A percentile compares a stretch with the other conserved stretches of the same genome.
Conservation (phyloP, 306 rosid species). For the Cucumis hystrix region DNA sequence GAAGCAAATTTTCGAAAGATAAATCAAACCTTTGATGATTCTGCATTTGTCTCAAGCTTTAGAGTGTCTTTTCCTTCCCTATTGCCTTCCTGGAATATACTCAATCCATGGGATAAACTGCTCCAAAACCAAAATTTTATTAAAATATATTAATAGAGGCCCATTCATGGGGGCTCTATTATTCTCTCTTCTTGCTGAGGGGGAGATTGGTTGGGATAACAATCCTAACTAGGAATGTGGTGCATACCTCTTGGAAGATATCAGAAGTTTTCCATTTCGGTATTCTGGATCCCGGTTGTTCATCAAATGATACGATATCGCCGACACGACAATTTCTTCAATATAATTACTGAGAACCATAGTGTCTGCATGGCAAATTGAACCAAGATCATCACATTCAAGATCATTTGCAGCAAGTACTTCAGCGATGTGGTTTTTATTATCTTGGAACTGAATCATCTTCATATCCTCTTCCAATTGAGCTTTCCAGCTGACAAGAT, state of each 20-base stretch:
- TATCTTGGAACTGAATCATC: slow-evolving; percentile 57
- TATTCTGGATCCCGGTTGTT: slow-evolving; percentile 54
- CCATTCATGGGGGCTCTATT: neutral
- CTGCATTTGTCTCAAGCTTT: slow-evolving; percentile 51
- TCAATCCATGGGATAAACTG: slow-evolving; percentile 88
- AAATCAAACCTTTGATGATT: slow-evolving; percentile 51
- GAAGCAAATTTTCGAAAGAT: neutral
- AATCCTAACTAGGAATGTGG: neutral
- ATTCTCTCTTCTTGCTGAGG: neutral
- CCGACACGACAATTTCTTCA: slow-evolving; percentile 73
- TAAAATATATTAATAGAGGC: neutral
- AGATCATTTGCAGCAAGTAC: slow-evolving; percentile 79
- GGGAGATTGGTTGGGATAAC: neutral
- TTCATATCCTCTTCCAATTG: slow-evolving; percentile 66
- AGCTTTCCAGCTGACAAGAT: slow-evolving; percentile 46
- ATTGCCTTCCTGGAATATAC: slow-evolving; percentile 64
- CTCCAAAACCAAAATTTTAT: slow-evolving; percentile 18
- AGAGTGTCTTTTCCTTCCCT: slow-evolving; percentile 42
- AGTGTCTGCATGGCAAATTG: slow-evolving; percentile 57
- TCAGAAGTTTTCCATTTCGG: slow-evolving; percentile 82
- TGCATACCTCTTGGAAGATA: slow-evolving; percentile 64
- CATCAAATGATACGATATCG: slow-evolving; percentile 64
- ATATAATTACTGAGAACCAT: slow-evolving; percentile 44
- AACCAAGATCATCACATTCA: slow-evolving; percentile 64
- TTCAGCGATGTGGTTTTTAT: slow-evolving; percentile 77